A percentile compares a stretch with the other conserved stretches of the same genome.
These are phyloP conservation scores for Pharus latifolius DNA, from an alignment of 176 grass and related monocot species.

Conservation along the genomic window DNA sequence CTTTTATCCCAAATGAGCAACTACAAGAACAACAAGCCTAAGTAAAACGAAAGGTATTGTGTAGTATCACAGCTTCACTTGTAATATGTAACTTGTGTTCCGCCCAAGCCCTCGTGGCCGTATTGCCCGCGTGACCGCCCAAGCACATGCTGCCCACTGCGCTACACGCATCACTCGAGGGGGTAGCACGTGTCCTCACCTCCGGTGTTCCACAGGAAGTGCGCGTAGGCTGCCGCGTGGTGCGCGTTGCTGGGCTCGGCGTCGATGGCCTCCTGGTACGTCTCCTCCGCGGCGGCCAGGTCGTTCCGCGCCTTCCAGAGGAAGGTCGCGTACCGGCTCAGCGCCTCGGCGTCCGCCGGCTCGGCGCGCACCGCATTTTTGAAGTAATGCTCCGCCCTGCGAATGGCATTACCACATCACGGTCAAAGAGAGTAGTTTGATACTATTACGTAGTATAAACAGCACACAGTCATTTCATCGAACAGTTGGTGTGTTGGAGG, in stretches of 20 bases:
- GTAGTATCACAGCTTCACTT: constrained; percentile 6
- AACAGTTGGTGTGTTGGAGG: neutral
- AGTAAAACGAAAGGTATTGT: neutral
- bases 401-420: neutral
- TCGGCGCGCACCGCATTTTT: constrained; percentile 45
- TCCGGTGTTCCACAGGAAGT: constrained; percentile 97
- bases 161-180: constrained; percentile 17
- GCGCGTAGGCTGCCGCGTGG: constrained; percentile 71
- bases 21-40: neutral
- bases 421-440: constrained; percentile 12
- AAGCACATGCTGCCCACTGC: constrained; percentile 7
- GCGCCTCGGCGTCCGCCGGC: constrained; percentile 61
- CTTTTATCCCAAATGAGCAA: neutral
- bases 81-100: neutral
- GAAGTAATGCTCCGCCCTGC: constrained; percentile 84
- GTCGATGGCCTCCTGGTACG: constrained; percentile 56
- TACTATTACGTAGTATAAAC: too few relatives aligned
- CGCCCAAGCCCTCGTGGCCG: too few relatives aligned
- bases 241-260: constrained; percentile 55
- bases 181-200: constrained; percentile 92
- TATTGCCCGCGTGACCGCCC: neutral
- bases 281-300: constrained; percentile 61
- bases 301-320: constrained; percentile 79
- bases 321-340: constrained; percentile 72
- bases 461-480: neutral